A percentile compares a stretch with the other conserved stretches of the same genome.
phyloP scores from a whole-genome alignment of 2,329 filamentous ascomycete genomes.

The Lachnellula arida region DNA sequence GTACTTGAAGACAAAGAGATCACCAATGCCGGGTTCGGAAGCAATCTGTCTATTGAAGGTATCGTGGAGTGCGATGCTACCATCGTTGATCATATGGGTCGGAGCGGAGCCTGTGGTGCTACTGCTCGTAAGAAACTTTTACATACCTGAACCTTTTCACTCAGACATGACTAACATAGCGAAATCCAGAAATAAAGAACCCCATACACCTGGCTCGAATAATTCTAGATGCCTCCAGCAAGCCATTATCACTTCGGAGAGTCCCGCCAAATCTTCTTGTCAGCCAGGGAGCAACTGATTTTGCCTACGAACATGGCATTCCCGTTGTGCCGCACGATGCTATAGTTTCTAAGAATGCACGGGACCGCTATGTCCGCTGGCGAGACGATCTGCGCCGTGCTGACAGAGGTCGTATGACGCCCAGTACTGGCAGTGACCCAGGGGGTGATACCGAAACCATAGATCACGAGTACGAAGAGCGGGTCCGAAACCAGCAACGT shows the following conservation, averaged over 20 bases:
- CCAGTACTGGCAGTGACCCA: constrained; percentile 24
- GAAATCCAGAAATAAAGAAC: constrained; percentile 72
- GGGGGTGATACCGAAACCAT: constrained; percentile 18
- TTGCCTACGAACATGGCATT: constrained; percentile 75
- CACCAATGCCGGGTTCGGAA: constrained; percentile 94
- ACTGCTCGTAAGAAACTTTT: constrained; percentile 65
- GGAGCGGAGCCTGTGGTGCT: constrained; percentile 89
- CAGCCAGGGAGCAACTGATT: constrained; percentile 79
- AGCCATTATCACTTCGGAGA: constrained; percentile 74
- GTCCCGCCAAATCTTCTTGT: constrained; percentile 92
- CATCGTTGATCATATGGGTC: constrained; percentile 83
- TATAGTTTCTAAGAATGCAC: constrained; percentile 74
- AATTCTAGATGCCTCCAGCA: constrained; percentile 72
- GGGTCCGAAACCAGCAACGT: constrained; percentile 28
- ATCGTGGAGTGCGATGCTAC: constrained; percentile 93
- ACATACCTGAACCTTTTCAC: not conserved
- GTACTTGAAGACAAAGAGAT: constrained; percentile 90
- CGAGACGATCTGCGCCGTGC: constrained; percentile 63
- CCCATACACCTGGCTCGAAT: constrained; percentile 82
- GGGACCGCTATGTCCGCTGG: constrained; percentile 78
- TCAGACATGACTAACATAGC: not conserved
- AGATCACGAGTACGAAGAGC: constrained; percentile 28
- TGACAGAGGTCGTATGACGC: constrained; percentile 40
- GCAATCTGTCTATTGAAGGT: constrained; percentile 87
- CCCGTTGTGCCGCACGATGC: constrained; percentile 66